Percentiles rank a stretch among this genome's conserved stretches.
Conservation (phyloP, 75 land plant genomes). For the Picea sitchensis region DNA sequence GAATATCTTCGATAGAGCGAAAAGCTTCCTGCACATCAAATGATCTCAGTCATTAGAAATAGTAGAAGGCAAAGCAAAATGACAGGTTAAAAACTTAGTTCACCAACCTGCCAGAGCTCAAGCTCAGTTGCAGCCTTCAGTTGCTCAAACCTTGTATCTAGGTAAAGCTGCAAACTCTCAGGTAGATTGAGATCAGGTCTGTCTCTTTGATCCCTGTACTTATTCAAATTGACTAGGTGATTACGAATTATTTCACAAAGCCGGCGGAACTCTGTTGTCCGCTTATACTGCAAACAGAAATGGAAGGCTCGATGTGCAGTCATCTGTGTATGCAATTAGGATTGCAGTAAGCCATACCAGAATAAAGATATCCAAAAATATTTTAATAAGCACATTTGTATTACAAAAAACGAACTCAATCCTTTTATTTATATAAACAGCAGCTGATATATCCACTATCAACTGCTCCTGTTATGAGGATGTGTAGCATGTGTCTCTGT, state of each 20-base stretch:
- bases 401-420: too few relatives aligned
- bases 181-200: constrained; percentile 87
- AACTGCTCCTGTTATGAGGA: too few relatives aligned
- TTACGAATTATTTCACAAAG: constrained; percentile 94
- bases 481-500: too few relatives aligned
- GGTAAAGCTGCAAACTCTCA: constrained; percentile 85
- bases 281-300: constrained; percentile 93
- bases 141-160: constrained; percentile 92
- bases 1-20: constrained; percentile 91
- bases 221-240: constrained; percentile 81
- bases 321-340: constrained; percentile 54
- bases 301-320: constrained; percentile 96
- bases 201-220: constrained; percentile 93
- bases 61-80: background rate
- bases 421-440: too few relatives aligned
- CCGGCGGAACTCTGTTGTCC: constrained; percentile 92
- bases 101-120: constrained; percentile 89
- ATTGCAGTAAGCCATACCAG: background rate
- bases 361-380: too few relatives aligned
- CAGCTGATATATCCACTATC: too few relatives aligned
- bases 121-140: constrained; percentile 95
- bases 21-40: constrained; percentile 85
- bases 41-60: background rate
- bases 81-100: background rate
- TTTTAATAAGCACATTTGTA: too few relatives aligned